Evolutionary conservation across 179 eudicot species (phyloP), one percentile per base, ranked within the genome.

Genomic region (Pouteria campechiana): DNA sequence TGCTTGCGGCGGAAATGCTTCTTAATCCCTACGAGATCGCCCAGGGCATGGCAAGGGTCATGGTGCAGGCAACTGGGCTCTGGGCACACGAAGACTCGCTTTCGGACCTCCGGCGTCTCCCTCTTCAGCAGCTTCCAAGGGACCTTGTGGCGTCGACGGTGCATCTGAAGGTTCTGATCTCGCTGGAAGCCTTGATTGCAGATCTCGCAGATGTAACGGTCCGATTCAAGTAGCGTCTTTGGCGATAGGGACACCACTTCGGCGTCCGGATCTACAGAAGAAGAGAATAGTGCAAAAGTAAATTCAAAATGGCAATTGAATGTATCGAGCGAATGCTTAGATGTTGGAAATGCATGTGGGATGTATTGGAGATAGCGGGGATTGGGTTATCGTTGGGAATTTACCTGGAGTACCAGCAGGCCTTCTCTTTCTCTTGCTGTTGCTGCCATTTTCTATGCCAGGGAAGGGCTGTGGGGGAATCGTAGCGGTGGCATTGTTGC

Each of bases 81-180:
- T 0, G 97, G 97, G 46, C 95, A 89, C 12, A 89, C 97, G 34
- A 73, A 89, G 0, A 89, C 97, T 8, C 83, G 53, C 41, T 87
- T 83, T 10, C 53, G 41, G 7, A 73, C 83, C 44, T 72, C 76
- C 1, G 89, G 74, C 7, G 63, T 58, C 60, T 85, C 97, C 11
- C 97, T 54, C 60, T 89, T 81, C 1, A 78, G 52, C 3, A 85
- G 57, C 70, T 85, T 89, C 95, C 97, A 85, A 1, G 95, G 95
- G 6, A 89, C 95, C 56, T 89, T 85, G 57, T 85, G 95, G 25
- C 95, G 43, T 17, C 97, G 37, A 40, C 97, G 60, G 54, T 89
- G 97, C 95, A 89, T 85, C 75, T 89, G 97, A 1, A 89, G 63
- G 57, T 89, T 89, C 49, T 89, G 97, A 57, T 89, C 97, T n/a